phyloP scores from a whole-genome alignment of 2,329 filamentous ascomycete species.

The Cladobotryum protrusum region DNA sequence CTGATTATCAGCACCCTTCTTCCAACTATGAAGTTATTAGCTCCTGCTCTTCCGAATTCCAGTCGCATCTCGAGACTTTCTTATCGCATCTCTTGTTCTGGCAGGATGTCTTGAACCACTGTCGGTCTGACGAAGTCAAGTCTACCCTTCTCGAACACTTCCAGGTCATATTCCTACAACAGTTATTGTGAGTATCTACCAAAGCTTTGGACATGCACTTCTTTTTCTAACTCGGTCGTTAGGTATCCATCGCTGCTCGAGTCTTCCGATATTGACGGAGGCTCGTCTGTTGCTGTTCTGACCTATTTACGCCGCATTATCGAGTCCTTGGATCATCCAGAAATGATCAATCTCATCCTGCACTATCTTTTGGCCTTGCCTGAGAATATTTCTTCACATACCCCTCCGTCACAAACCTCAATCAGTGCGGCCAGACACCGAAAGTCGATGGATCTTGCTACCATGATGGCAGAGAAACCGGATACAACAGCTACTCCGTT shows the following conservation, averaged over 20 bases:
- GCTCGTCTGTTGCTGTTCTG: slow-evolving; percentile 90
- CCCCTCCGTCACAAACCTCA: slow-evolving; percentile 39
- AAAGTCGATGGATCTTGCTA: slow-evolving; percentile 83
- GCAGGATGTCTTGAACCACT: slow-evolving; percentile 97
- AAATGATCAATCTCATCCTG: slow-evolving; percentile 89
- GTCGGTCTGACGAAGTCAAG: slow-evolving; percentile 83
- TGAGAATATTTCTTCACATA: slow-evolving; percentile 38
- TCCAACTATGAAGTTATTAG: slow-evolving; percentile 65
- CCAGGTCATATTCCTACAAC: slow-evolving; percentile 90
- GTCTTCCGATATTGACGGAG: slow-evolving; percentile 93
- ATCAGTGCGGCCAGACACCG: slow-evolving; percentile 69
- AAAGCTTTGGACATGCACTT: neutral
- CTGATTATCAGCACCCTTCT: slow-evolving; percentile 75
- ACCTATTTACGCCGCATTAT: slow-evolving; percentile 89
- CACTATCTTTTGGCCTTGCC: slow-evolving; percentile 85
- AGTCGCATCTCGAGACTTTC: slow-evolving; percentile 86
- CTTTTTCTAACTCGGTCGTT: slow-evolving; percentile 2
- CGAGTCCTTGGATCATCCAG: slow-evolving; percentile 84
- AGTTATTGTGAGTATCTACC: slow-evolving; percentile 63
- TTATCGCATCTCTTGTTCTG: slow-evolving; percentile 93
- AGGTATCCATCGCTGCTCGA: slow-evolving; percentile 94
- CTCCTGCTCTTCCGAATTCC: slow-evolving; percentile 68
- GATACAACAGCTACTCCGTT: slow-evolving; percentile 71
- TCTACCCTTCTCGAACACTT: slow-evolving; percentile 94
- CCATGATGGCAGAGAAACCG: slow-evolving; percentile 67